Percentiles rank a stretch among this genome's conserved stretches.
Evolutionary conservation across 2,329 filamentous ascomycete species (phyloP).

Genomic region (Nectriaceae sp.): DNA sequence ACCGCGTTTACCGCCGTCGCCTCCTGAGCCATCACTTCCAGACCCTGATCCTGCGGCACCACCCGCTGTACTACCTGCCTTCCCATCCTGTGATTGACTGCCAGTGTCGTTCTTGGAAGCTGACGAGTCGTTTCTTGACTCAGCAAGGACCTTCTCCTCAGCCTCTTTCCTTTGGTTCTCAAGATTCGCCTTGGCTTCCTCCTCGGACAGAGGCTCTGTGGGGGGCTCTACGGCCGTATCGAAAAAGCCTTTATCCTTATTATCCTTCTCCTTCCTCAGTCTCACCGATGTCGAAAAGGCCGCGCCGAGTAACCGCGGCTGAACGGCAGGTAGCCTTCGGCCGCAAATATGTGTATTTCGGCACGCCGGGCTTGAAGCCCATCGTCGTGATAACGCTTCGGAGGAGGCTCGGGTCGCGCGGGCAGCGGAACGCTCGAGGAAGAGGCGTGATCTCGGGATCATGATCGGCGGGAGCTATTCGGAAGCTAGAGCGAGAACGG

Average conservation of each 20-base stretch:
- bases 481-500: conserved; percentile 15
- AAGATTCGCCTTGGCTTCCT: conserved; percentile 53
- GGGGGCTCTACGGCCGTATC: conserved; percentile 45
- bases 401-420: conserved; percentile 27
- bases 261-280: conserved; percentile 39
- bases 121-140: conserved; percentile 45
- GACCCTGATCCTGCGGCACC: conserved; percentile 49
- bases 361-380: conserved; percentile 29
- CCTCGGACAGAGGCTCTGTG: conserved; percentile 52
- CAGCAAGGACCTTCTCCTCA: conserved; percentile 49
- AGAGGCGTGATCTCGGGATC: conserved; percentile 43
- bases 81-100: conserved; percentile 50
- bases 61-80: conserved; percentile 58
- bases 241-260: conserved; percentile 50
- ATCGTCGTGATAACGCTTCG: conserved; percentile 26
- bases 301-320: conserved; percentile 30
- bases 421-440: conserved; percentile 37
- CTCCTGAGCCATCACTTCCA: conserved; percentile 53
- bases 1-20: conserved; percentile 70
- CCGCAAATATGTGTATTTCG: conserved; percentile 33
- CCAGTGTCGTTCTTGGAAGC: conserved; percentile 48
- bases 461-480: conserved; percentile 29
- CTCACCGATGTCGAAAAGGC: conserved; percentile 39
- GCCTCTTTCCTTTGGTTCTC: conserved; percentile 46
- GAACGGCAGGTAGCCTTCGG: conserved; percentile 32